These are phyloP conservation scores for Calonectria pseudoreteaudii DNA, from an alignment of 2,329 filamentous ascomycete genomes.

Conservation along the genomic window DNA sequence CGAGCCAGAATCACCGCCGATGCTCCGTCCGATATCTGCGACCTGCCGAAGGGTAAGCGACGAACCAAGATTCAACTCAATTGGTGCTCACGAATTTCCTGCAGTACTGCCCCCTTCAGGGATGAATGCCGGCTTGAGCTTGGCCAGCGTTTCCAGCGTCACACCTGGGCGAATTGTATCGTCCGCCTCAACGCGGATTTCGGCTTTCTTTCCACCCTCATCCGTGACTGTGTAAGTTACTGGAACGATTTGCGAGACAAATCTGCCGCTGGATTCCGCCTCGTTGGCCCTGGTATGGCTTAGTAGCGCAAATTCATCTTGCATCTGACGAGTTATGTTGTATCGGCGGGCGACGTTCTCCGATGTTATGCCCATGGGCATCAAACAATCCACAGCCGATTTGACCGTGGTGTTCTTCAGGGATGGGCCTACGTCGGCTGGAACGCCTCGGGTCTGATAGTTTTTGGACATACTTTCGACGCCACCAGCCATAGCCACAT, in stretches of 20 bases:
- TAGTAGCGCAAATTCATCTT: background rate
- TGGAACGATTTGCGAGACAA: background rate
- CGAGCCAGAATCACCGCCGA: background rate
- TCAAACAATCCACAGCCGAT: background rate
- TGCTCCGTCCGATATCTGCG: background rate
- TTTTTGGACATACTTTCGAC: background rate
- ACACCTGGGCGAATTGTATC: background rate
- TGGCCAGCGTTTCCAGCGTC: background rate
- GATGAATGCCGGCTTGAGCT: background rate
- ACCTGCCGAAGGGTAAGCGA: background rate
- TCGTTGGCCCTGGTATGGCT: background rate
- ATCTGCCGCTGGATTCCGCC: background rate
- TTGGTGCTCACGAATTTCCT: background rate
- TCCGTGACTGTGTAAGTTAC: background rate
- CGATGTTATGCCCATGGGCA: background rate
- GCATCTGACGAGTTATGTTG: background rate
- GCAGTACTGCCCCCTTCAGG: background rate
- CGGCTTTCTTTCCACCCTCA: background rate
- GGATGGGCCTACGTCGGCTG: background rate
- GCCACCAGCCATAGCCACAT: background rate
- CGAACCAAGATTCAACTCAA: too few relatives aligned
- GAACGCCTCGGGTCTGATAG: background rate
- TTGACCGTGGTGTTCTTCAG: background rate
- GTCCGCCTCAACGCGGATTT: background rate
- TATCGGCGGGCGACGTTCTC: background rate